Percentiles rank a stretch among this genome's conserved stretches.
phyloP scores from a whole-genome alignment of 495 filamentous ascomycete species.

The Hypoxylon fragiforme region DNA sequence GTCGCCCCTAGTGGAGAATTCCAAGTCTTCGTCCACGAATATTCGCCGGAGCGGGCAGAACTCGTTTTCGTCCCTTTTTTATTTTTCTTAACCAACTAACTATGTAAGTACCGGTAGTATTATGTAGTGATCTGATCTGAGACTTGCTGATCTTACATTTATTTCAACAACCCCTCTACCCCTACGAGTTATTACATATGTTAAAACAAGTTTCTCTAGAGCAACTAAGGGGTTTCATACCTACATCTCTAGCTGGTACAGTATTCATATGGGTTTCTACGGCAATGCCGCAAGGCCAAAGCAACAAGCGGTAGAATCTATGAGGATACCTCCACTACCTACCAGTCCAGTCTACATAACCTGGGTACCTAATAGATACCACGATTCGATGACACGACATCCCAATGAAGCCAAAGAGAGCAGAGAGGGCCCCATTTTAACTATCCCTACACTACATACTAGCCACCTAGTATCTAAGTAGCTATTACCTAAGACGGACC shows the following conservation, averaged over 20 bases:
- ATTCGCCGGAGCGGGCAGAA: constrained; percentile 30
- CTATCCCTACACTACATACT: no score
- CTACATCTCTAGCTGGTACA: no score
- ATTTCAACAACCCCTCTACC: constrained; percentile 1
- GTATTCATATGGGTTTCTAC: constrained; percentile 16
- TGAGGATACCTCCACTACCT: constrained; percentile 20
- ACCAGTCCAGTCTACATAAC: no score
- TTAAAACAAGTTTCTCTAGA: constrained; percentile 30
- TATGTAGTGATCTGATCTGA: no score
- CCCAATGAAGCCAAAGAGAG: constrained; percentile 1
- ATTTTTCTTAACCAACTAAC: no score
- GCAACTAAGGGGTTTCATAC: no score
- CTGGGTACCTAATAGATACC: no score
- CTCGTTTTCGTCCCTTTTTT: constrained; percentile 19
- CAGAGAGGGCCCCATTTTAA: no score
- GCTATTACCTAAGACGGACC: constrained; percentile 31
- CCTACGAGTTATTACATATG: no score
- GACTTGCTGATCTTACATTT: constrained; percentile 16
- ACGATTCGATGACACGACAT: constrained; percentile 29
- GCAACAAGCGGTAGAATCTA: constrained; percentile 26
- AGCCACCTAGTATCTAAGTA: no score
- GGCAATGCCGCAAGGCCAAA: constrained; percentile 4
- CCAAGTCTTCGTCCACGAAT: constrained; percentile 26
- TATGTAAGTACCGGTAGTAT: no score
- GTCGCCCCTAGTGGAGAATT: constrained; percentile 14